These are phyloP conservation scores for Drechslerella dactyloides DNA, from an alignment of 2,329 filamentous ascomycete species.

Conservation along the genomic window DNA sequence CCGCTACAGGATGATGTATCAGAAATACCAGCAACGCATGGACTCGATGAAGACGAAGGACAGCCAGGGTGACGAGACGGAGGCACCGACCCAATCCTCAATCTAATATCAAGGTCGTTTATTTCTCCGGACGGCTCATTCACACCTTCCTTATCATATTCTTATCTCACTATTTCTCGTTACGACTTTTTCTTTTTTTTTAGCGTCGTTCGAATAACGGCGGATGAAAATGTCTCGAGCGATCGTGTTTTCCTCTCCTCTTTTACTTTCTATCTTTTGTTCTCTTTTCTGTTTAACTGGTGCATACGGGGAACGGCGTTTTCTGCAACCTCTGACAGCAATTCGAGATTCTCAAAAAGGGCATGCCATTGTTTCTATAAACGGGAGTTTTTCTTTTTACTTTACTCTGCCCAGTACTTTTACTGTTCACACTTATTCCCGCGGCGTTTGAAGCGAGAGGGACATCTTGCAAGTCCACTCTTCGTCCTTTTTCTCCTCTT, in stretches of 20 bases:
- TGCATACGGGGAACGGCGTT: constrained; percentile 48
- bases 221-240: neutral
- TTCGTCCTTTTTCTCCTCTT: constrained; percentile 6
- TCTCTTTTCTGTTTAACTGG: constrained; percentile 18
- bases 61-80: constrained; percentile 16
- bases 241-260: neutral
- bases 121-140: no score
- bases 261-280: neutral
- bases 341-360: constrained; percentile 3
- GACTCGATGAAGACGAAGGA: constrained; percentile 43
- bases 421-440: no score
- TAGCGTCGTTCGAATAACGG: neutral
- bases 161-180: no score
- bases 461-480: neutral
- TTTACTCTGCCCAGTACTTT: constrained; percentile 3
- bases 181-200: no score
- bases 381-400: constrained; percentile 32
- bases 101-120: constrained; percentile 9
- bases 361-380: constrained; percentile 38
- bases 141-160: no score
- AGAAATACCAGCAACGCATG: constrained; percentile 37
- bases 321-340: constrained; percentile 24
- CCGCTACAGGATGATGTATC: constrained; percentile 31
- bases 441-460: constrained; percentile 5
- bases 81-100: constrained; percentile 12